Base-by-base conservation (phyloP, 129 eudicot species). In the Logfia minima region DNA sequence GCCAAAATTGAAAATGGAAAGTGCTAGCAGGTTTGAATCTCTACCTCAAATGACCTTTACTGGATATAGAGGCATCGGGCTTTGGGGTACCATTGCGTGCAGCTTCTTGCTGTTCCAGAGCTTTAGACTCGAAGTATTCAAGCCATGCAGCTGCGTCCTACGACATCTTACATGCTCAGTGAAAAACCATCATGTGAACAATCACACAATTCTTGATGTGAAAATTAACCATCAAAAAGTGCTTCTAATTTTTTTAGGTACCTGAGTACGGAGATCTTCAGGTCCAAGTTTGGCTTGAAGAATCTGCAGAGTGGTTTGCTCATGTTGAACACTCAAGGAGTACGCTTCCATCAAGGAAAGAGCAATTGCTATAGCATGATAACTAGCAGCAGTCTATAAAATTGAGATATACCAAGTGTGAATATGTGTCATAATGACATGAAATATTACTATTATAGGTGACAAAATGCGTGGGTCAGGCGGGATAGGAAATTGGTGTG, bases 91-190 rank as follows among this genome's bases (percentile, higher is more conserved):
- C 98, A 75, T 92, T 90, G 28, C 93, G 88, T 72, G 93, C 93
- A 82, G 96, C 93, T 79, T 92, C 96, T 86, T 92, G 93, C 77
- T 92, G 94, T 85, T 90, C 98, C 64, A 92, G 81, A 75, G 93
- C 98, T 84, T 92, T 92, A 59, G 96, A 90, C 80, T 92, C 96
- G 14, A 92, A 92, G 80, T 92, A 92, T 82, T 92, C 98, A 32
- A 92, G 98, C 98, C 98, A 92, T 61, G 96, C 98, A 79, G 96
- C 98, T 68, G 98, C 96, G 75, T 92, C 98, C 98, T 92, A 71
- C 35, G 71, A 59, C 80, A 70, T 55, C 17, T 22, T 75, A 19
- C 59, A 68, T 28, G 18, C 26, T 58, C 70, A 43, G 79, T 55
- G 28, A 37, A 68, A 75, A 32, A 53, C 6, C 3, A 28, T 65